Base-by-base conservation (phyloP, 192 early-diverging fungal species). In the Diversispora eburnea region DNA sequence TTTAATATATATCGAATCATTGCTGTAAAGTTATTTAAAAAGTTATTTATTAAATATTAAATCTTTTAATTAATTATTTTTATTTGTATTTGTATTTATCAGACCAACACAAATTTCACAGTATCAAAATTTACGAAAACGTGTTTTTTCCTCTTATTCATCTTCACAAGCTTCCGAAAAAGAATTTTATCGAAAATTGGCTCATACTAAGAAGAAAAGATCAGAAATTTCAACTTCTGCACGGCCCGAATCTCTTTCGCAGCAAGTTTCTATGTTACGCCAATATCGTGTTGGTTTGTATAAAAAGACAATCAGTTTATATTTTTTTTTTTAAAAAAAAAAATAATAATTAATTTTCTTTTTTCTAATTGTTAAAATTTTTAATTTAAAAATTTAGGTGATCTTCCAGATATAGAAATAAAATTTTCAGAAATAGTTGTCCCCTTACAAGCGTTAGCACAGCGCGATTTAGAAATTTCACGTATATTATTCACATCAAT, bases 361-460 rank as follows among this genome's bases (percentile, higher is more conserved):
- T 33, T 33, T 33, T 33, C 25, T 33, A 33, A 33, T 33, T 33
- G 2, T 64, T 52, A 8, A 39, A 65, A 1, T 52, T 22, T 42
- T 15, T 43, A 7, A 63, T 17, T n/a, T 45, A 3, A 63, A 63
- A 42, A 3, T 45, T 63, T 61, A 67, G 91, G 91, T 0, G 91
- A 93, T 63, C 78, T 93, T n/a, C 92, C 92, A 2, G 92, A 93
- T 76, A 91, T 93, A 65, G 85, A 91, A 76, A 91, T 93, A 60
- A 68, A 80, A 17, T 70, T 84, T 58, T 81, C 78, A 33, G 92
- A 93, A 25, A 77, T 93, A 9, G 76, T 93, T 15, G 78, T 77
- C n/a, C 92, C 92, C 5, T 77, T 93, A 8, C 85, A 89, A 73
- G 74, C 71, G 0, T 76, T 93, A 8, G 87, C 84, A 4, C 67